Conservation (phyloP, 305 asterid genomes). For the Fraxinus albicans region DNA sequence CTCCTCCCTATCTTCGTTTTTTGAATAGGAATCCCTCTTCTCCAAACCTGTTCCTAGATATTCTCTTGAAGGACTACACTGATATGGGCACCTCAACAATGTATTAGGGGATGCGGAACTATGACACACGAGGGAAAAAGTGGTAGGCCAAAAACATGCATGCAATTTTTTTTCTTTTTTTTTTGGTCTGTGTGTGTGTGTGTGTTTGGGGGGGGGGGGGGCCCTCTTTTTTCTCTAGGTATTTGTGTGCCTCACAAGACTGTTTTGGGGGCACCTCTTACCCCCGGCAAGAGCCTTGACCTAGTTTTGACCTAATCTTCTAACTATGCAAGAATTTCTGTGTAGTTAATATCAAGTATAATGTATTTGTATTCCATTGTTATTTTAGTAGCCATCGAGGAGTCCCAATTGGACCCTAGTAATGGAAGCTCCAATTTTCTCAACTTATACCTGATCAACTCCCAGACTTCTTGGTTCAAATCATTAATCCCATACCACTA, state of each 20-base stretch:
- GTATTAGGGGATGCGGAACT: not conserved
- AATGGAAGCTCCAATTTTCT: not conserved
- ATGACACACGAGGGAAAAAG: not conserved
- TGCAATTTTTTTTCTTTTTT: too few relatives aligned
- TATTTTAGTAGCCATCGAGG: not conserved
- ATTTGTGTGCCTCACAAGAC: not conserved
- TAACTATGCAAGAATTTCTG: not conserved
- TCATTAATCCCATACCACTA: not conserved
- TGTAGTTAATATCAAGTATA: not conserved
- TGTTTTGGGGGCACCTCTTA: not conserved
- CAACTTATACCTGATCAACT: not conserved
- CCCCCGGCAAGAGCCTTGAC: not conserved
- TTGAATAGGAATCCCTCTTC: not conserved
- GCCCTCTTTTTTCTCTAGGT: not conserved
- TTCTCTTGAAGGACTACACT: not conserved
- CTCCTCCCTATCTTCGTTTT: not conserved
- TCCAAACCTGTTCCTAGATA: too few relatives aligned
- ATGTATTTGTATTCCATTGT: not conserved
- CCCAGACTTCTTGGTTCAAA: not conserved
- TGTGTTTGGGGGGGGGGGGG: too few relatives aligned
- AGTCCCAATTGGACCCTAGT: not conserved
- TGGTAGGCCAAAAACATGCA: not conserved
- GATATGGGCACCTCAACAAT: not conserved
- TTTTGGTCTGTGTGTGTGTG: too few relatives aligned
- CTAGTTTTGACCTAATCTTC: not conserved